Percentiles rank a stretch among this genome's conserved stretches.
Evolutionary conservation across 805 yeast species (phyloP).

Genomic region (Spathaspora gorwiae): DNA sequence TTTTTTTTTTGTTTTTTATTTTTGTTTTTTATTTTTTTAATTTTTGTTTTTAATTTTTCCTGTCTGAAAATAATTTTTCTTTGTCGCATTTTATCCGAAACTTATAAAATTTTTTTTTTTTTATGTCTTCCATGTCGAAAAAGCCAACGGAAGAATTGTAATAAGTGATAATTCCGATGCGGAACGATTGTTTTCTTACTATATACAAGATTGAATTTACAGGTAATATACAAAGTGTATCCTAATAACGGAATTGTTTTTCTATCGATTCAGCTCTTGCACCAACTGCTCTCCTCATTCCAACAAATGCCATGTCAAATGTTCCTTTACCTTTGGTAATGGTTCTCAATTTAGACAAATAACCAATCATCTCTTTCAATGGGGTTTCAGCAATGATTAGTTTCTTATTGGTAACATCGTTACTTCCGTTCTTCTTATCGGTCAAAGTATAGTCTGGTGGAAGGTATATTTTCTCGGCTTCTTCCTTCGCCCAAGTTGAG

Average conservation of each 20-base stretch:
- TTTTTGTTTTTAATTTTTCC: not conserved
- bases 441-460: constrained; percentile 73
- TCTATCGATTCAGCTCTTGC: constrained; percentile 34
- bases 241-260: not conserved
- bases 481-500: constrained; percentile 45
- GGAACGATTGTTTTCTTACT: too few species aligned
- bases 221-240: not conserved
- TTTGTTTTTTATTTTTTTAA: too few species aligned
- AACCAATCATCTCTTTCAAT: constrained; percentile 85
- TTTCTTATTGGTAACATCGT: constrained; percentile 40
- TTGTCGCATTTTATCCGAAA: too few species aligned
- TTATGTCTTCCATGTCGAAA: too few species aligned
- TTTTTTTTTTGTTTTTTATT: constrained; percentile 1
- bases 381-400: constrained; percentile 79
- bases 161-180: too few species aligned
- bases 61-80: too few species aligned
- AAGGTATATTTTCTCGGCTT: constrained; percentile 59
- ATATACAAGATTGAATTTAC: too few species aligned
- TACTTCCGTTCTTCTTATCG: not conserved
- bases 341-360: constrained; percentile 69
- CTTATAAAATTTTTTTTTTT: too few species aligned
- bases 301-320: constrained; percentile 71
- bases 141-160: too few species aligned
- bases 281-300: constrained; percentile 63
- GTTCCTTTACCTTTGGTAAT: constrained; percentile 87